phyloP scores from a whole-genome alignment of 306 rosid genomes.

The Casuarina equisetifolia region DNA sequence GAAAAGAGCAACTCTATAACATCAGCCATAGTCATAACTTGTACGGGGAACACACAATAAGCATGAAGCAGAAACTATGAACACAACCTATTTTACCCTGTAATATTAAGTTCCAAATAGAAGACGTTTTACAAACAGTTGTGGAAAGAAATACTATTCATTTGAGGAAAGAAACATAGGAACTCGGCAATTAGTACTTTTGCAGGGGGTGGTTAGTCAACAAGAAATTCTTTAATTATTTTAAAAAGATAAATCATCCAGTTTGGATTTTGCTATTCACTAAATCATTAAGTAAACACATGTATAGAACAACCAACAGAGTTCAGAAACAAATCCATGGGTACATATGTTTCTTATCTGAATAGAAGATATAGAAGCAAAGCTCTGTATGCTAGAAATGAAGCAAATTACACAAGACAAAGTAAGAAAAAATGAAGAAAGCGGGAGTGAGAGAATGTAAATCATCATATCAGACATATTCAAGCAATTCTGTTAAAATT shows the following conservation, averaged over 20 bases:
- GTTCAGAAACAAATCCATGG: background rate
- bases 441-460: background rate
- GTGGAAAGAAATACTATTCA: background rate
- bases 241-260: background rate
- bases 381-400: background rate
- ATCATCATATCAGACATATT: background rate
- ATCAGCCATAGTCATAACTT: constrained; percentile 3
- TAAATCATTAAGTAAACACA: background rate
- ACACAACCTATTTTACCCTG: background rate
- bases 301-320: background rate
- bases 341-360: background rate
- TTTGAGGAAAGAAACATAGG: too few species aligned
- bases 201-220: too few species aligned
- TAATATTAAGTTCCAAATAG: background rate
- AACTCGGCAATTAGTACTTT: too few species aligned
- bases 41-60: background rate
- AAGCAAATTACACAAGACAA: background rate
- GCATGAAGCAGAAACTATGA: background rate
- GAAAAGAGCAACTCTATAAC: background rate
- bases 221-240: too few species aligned
- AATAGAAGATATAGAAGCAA: background rate
- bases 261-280: background rate
- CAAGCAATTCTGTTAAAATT: background rate
- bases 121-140: background rate
- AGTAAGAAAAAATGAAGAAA: constrained; percentile 2